Percentiles rank a stretch among this genome's conserved stretches.
These are phyloP conservation scores for Lomentospora prolificans DNA, from an alignment of 2,329 filamentous ascomycete genomes.

Conservation along the genomic window DNA sequence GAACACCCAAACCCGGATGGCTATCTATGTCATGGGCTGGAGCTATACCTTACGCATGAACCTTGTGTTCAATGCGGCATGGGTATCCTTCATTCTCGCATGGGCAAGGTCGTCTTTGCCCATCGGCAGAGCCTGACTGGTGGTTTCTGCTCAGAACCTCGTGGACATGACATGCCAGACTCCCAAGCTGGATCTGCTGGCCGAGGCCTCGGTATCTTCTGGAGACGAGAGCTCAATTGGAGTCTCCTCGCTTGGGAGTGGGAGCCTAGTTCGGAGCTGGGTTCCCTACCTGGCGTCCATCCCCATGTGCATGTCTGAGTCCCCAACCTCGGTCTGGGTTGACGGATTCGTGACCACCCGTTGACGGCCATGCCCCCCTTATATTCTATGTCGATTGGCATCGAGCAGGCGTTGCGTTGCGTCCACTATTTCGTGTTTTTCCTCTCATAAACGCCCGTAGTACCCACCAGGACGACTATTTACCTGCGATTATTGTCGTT, in stretches of 20 bases:
- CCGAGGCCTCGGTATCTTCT: slow-evolving; percentile 58
- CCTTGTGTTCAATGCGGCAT: slow-evolving; percentile 96
- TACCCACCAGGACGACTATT: background rate
- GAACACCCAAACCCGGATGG: slow-evolving; percentile 64
- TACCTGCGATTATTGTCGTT: no score
- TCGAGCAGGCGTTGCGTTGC: background rate
- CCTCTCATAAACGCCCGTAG: background rate
- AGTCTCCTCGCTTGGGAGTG: slow-evolving; percentile 75
- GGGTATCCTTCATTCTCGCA: slow-evolving; percentile 89
- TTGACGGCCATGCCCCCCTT: background rate
- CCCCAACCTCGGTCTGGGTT: no score
- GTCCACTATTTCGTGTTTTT: background rate
- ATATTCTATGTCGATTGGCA: background rate
- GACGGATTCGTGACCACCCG: slow-evolving; percentile 2
- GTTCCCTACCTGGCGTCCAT: slow-evolving; percentile 18
- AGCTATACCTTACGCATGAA: slow-evolving; percentile 91
- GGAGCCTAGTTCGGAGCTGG: slow-evolving; percentile 35
- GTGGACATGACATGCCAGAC: slow-evolving; percentile 34
- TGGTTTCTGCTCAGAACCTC: slow-evolving; percentile 70
- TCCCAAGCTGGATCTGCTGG: slow-evolving; percentile 33
- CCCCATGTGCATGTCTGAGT: background rate
- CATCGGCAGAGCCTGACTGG: slow-evolving; percentile 72
- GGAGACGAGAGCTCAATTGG: slow-evolving; percentile 76
- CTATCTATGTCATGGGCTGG: slow-evolving; percentile 87
- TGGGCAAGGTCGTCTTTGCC: slow-evolving; percentile 75